Evolutionary conservation across 768 basidiomycete genomes (phyloP), one percentile per base, ranked within the genome.

Genomic region (Calocybe gangraenosa): DNA sequence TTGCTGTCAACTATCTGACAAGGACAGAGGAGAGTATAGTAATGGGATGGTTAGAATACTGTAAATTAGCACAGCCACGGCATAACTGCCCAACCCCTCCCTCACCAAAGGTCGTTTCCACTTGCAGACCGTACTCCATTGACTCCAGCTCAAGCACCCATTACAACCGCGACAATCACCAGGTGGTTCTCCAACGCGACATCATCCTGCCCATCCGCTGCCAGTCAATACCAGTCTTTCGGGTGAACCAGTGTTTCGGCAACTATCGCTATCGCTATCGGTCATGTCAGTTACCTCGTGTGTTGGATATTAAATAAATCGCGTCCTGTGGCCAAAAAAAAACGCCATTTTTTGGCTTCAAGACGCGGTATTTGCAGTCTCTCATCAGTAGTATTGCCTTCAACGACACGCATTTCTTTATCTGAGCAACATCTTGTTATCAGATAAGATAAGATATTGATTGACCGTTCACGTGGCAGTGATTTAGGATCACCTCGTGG

Each of bases 171-270:
- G 37, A n/a, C 14, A 31, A 28, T 33, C 40, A 40, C 28, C 41
- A 40, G 32, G 39, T 37, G 45, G 28, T 14, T 8, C 18, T 25
- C 15, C 13, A 15, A 18, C 15, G 9, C 43, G 28, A 20, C 32
- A 35, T 38, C 48, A 25, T n/a, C 9, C 20, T 11, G 7, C 22
- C 23, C 38, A 19, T 31, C 23, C 37, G 22, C 25, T 22, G 2
- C 35, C 45, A 30, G 43, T 45, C 44, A 34, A 46, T 60, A 59
- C 59, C 60, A 51, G 37, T 54, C 37, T 37, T 33, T 51, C 56
- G 58, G 58, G 56, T 48, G 49, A 44, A 46, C 58, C 60, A 48
- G 42, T 58, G 55, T 48, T 54, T 54, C 57, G 59, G 62, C 41
- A 47, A 35, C n/a, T n/a, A n/a, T n/a, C n/a, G n/a, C n/a, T n/a